A percentile compares a stretch with the other conserved stretches of the same genome.
These are phyloP conservation scores for Geum urbanum DNA, from an alignment of 306 rosid species.

Conservation along the genomic window DNA sequence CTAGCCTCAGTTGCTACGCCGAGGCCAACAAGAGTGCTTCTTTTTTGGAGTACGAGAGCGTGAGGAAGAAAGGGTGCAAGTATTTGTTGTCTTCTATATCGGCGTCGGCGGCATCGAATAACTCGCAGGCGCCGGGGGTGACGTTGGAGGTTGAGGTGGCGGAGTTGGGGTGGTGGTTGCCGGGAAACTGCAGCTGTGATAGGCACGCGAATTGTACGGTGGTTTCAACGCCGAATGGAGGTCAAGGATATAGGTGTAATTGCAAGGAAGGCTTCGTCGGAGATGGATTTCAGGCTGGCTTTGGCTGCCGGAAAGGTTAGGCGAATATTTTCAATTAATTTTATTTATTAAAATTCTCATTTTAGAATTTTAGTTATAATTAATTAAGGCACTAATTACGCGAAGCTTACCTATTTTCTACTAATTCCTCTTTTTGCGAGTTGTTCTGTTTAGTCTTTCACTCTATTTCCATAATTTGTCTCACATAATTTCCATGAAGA, in stretches of 20 bases:
- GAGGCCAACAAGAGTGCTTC: slow-evolving; percentile 7
- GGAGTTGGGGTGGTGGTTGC: slow-evolving; percentile 82
- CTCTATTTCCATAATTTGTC: no score
- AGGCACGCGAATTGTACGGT: slow-evolving; percentile 43
- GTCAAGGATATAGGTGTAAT: slow-evolving; percentile 41
- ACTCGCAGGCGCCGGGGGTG: slow-evolving; percentile 28
- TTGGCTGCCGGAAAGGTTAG: slow-evolving; percentile 84
- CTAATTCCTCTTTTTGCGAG: no score
- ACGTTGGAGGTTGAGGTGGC: slow-evolving; percentile 60
- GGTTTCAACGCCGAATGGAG: slow-evolving; percentile 35
- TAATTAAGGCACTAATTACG: no score
- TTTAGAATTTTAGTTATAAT: no score
- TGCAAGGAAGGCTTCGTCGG: slow-evolving; percentile 59
- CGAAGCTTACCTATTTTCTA: no score
- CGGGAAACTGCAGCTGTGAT: slow-evolving; percentile 59
- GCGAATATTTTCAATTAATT: slow-evolving; percentile 4
- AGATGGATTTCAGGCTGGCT: slow-evolving; percentile 65
- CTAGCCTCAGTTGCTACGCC: slow-evolving; percentile 60
- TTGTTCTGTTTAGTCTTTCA: no score
- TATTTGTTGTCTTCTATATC: slow-evolving; percentile 59
- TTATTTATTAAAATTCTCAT: not conserved
- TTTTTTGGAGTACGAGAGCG: slow-evolving; percentile 27
- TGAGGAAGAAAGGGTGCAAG: slow-evolving; percentile 31
- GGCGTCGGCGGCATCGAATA: slow-evolving; percentile 26
- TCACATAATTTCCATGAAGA: no score